phyloP scores from a whole-genome alignment of 1,284 basidiomycete genomes.

The Hymenochaete sp. region DNA sequence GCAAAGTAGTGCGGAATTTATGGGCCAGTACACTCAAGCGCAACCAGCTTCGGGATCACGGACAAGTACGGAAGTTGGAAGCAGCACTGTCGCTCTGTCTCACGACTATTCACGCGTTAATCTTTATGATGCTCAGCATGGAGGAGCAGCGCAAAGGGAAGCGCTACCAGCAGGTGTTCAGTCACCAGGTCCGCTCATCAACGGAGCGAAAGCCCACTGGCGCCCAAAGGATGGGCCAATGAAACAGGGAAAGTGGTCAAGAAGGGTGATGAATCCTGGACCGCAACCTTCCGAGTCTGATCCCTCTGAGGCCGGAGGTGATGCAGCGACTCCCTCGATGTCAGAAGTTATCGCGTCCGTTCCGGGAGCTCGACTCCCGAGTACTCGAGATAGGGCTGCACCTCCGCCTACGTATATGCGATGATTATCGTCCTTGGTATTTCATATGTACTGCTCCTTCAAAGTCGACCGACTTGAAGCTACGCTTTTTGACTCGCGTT shows the following conservation, averaged over 20 bases:
- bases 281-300: slow-evolving; percentile 2
- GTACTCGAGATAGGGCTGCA: slow-evolving; percentile 12
- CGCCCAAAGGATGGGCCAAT: not conserved
- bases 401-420: slow-evolving; percentile 13
- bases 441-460: no score
- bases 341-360: slow-evolving; percentile 6
- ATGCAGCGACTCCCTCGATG: not conserved
- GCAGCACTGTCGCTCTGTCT: slow-evolving; percentile 6
- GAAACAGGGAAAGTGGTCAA: slow-evolving; percentile 7
- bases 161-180: no score
- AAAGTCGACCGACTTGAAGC: no score
- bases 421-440: no score
- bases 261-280: slow-evolving; percentile 9
- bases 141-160: no score
- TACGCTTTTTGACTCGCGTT: no score
- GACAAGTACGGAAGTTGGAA: not conserved
- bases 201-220: not conserved
- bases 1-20: not conserved
- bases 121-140: not conserved
- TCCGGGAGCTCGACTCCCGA: slow-evolving; percentile 14
- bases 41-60: not conserved
- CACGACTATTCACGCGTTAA: not conserved
- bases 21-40: not conserved
- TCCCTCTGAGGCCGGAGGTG: slow-evolving; percentile 2
- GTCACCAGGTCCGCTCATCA: not conserved